Evolutionary conservation across 495 filamentous ascomycete species (phyloP).

Genomic region (Penicillium lividum): DNA sequence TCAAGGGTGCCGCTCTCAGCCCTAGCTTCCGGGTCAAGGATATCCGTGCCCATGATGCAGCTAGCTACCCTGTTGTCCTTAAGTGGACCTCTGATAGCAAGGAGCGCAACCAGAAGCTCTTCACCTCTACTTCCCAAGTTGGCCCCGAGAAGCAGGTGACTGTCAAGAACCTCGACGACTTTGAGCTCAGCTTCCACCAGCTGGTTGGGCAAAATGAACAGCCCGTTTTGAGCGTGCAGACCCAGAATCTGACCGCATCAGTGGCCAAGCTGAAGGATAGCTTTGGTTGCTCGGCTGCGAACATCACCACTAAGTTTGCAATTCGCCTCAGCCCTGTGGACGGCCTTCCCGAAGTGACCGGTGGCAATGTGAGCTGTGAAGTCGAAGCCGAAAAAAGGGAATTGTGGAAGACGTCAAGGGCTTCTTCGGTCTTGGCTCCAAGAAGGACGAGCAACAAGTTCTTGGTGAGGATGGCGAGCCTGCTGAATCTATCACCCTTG

Average conservation of each 20-base stretch:
- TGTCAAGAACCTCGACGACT: conserved; percentile 82
- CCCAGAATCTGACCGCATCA: conserved; percentile 81
- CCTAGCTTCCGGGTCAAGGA: conserved; percentile 97
- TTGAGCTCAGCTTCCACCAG: conserved; percentile 80
- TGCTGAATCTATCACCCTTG: conserved; percentile 49
- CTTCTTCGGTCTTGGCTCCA: conserved; percentile 87
- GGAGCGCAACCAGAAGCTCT: conserved; percentile 73
- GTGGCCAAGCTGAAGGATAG: conserved; percentile 72
- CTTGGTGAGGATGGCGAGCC: conserved; percentile 60
- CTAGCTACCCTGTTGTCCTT: conserved; percentile 70
- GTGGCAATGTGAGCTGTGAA: conserved; percentile 81
- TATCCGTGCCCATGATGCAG: conserved; percentile 74
- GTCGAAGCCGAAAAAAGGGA: conserved; percentile 72
- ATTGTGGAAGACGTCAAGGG: conserved; percentile 91
- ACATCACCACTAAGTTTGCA: conserved; percentile 77
- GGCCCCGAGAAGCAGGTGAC: conserved; percentile 85
- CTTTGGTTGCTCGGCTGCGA: conserved; percentile 71
- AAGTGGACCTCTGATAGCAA: conserved; percentile 62
- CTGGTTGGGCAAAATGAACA: conserved; percentile 53
- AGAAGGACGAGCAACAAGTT: conserved; percentile 79
- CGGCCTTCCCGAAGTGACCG: conserved; percentile 80
- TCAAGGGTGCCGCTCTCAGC: conserved; percentile 87
- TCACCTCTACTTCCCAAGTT: conserved; percentile 73
- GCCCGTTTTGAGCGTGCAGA: conserved; percentile 59
- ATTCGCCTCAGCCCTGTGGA: conserved; percentile 70